Conservation (phyloP, 2,329 filamentous ascomycete species). For the Trichoderma oligosporum region DNA sequence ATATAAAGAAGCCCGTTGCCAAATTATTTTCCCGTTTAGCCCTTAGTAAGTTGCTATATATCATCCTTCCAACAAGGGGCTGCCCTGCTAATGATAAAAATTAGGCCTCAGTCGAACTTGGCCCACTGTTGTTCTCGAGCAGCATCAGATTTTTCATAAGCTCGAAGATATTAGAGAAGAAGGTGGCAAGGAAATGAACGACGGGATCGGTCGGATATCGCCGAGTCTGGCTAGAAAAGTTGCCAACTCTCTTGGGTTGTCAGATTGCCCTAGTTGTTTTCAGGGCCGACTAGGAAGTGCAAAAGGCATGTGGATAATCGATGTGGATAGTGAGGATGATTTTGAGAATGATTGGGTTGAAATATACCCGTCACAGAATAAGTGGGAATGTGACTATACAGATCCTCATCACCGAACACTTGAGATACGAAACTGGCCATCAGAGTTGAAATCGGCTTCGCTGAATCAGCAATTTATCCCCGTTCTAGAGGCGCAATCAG, state of each 20-base stretch:
- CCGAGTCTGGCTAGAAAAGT: conserved; percentile 53
- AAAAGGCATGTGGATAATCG: conserved; percentile 72
- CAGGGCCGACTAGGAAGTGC: conserved; percentile 69
- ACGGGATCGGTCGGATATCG: conserved; percentile 65
- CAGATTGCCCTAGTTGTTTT: conserved; percentile 57
- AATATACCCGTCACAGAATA: conserved; percentile 63
- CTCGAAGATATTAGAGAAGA: conserved; percentile 33
- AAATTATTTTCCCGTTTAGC: conserved; percentile 58
- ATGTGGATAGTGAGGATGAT: conserved; percentile 41
- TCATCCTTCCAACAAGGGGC: too few relatives aligned
- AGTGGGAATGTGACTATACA: conserved; percentile 55
- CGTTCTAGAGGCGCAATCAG: conserved; percentile 60
- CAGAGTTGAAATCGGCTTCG: conserved; percentile 41
- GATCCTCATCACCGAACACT: conserved; percentile 57
- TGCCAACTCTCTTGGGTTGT: conserved; percentile 46
- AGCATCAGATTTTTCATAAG: conserved; percentile 43
- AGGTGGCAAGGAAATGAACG: conserved; percentile 55
- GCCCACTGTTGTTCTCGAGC: conserved; percentile 45
- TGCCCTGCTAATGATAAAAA: conserved; percentile 10
- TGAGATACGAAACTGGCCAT: conserved; percentile 51
- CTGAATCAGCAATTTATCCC: conserved; percentile 68
- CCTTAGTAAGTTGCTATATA: conserved; percentile 41
- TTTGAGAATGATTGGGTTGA: conserved; percentile 59
- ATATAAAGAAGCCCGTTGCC: conserved; percentile 43
- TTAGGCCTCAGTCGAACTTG: conserved; percentile 50